Conservation (phyloP, 192 early-diverging fungal species). For the Coemansia furcata region DNA sequence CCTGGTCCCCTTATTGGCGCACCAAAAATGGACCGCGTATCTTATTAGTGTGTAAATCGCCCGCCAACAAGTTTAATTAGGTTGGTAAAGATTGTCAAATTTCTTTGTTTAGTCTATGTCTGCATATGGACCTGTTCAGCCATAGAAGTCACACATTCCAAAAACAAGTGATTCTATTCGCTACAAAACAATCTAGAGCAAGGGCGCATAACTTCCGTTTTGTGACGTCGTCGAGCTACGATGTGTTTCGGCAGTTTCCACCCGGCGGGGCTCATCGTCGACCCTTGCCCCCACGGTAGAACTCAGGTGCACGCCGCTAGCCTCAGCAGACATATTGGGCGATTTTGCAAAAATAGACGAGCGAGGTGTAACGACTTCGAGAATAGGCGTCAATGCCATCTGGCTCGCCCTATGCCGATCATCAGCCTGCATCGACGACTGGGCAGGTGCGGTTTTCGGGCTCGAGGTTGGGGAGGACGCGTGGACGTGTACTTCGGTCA, state of each 20-base stretch:
- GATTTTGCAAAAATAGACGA: conserved; percentile 2
- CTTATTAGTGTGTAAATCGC: background rate
- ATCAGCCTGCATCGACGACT: background rate
- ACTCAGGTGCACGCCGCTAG: background rate
- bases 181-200: background rate
- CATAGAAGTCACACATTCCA: background rate
- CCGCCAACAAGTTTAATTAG: background rate
- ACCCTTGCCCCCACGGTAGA: background rate
- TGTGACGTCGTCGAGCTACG: background rate
- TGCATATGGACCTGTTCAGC: background rate
- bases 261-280: background rate
- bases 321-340: background rate
- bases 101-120: background rate
- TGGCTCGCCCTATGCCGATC: background rate
- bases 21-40: background rate
- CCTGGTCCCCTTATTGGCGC: background rate
- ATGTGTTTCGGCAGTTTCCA: background rate
- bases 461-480: background rate
- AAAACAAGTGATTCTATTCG: background rate
- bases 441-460: background rate
- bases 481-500: conserved; percentile 1
- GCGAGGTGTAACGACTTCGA: conserved; percentile 10
- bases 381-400: conserved; percentile 10
- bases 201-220: background rate
- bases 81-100: background rate